Percentiles rank a stretch among this genome's conserved stretches.
These are phyloP conservation scores for Colletotrichum nymphaeae DNA, from an alignment of 2,329 filamentous ascomycete species.

Conservation along the genomic window DNA sequence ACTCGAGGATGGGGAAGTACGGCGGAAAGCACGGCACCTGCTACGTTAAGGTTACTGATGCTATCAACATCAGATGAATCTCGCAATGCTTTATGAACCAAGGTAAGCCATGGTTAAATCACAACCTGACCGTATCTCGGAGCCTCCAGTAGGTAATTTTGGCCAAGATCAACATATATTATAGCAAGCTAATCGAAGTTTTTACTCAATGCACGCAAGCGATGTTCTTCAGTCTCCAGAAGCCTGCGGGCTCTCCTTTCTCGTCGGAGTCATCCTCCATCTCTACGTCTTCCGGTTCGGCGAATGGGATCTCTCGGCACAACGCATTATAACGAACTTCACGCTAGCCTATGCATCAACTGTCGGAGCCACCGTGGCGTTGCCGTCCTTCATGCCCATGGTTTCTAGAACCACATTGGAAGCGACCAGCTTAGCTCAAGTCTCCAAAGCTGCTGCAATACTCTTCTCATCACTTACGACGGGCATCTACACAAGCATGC, in stretches of 20 bases:
- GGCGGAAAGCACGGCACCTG: too few relatives aligned
- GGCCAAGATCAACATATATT: neutral
- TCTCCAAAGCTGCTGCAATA: neutral
- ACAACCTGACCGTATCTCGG: neutral
- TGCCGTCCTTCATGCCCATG: neutral
- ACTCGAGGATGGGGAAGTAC: neutral
- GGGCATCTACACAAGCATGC: conserved; percentile 38
- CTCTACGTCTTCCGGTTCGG: conserved; percentile 38
- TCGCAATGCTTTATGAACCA: neutral
- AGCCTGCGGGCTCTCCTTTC: conserved; percentile 11
- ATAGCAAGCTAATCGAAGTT: neutral
- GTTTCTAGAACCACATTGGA: neutral
- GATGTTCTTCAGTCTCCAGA: neutral
- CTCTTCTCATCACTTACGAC: neutral
- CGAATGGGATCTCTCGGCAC: conserved; percentile 40
- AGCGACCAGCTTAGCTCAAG: neutral
- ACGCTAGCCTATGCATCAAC: neutral
- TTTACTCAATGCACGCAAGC: neutral
- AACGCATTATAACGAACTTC: conserved; percentile 16
- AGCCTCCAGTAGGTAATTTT: too few relatives aligned
- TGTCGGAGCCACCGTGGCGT: neutral
- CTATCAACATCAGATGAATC: neutral
- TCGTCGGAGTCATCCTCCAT: conserved; percentile 28
- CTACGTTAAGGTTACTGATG: neutral
- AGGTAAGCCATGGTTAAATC: too few relatives aligned